Base-by-base conservation (phyloP, 768 basidiomycete species). In the Filobasidium floriforme region DNA sequence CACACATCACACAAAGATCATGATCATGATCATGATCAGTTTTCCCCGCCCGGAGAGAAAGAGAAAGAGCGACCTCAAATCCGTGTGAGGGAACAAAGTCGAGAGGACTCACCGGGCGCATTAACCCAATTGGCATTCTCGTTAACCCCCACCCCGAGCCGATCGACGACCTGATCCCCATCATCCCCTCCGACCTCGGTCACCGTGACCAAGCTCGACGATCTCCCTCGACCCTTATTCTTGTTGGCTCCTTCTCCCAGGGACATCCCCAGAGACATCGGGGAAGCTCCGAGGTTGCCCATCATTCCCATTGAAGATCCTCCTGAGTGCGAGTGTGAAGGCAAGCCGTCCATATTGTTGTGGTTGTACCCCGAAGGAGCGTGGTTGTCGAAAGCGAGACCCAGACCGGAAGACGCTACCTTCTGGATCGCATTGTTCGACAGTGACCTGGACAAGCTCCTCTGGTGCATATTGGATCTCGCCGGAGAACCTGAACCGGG, bases 51-150 rank as follows among this genome's bases (percentile, higher is more conserved):
- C n/a, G 57, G 52, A 18, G 41, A 54, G 59, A 19, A n/a, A 40
- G 40, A 24, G 28, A 44, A n/a, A n/a, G n/a, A n/a, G n/a, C n/a
- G n/a, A n/a, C n/a, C n/a, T n/a, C n/a, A n/a, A n/a, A n/a, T n/a
- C n/a, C n/a, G n/a, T n/a, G n/a, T n/a, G n/a, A n/a, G n/a, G n/a
- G n/a, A n/a, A n/a, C n/a, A n/a, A n/a, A n/a, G n/a, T n/a, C n/a
- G n/a, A n/a, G n/a, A n/a, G 44, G 12, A 71, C 78, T 68, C 40
- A 79, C 79, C 79, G 59, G 78, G 78, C 22, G 73, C 73, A 60
- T 80, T 79, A 55, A 80, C 77, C 79, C 79, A 80, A 32, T 71
- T 72, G 24, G 77, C 78, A 68, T 80, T 80, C 70, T 77, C 75
- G 52, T 77, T 79, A 26, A 75, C 73, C 1, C 75, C 75, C 18